These are phyloP conservation scores for Xylaria sp. DNA, from an alignment of 2,329 filamentous ascomycete genomes.

Conservation along the genomic window DNA sequence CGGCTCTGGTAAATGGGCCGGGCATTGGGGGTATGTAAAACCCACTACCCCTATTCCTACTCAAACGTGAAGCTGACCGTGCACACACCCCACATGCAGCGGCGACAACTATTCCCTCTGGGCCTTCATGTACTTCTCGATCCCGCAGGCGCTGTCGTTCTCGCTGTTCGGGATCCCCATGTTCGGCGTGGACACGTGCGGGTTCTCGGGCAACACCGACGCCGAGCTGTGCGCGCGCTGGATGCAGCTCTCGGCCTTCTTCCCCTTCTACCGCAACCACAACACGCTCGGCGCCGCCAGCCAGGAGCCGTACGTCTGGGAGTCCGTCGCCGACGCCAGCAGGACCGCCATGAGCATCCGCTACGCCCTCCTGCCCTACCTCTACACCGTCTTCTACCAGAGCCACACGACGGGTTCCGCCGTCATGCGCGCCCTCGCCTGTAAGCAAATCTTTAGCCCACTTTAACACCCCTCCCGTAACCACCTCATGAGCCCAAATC, in stretches of 20 bases:
- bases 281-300: conserved; percentile 62
- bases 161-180: conserved; percentile 76
- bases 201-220: conserved; percentile 69
- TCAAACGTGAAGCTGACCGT: conserved; percentile 1
- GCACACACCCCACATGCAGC: conserved; percentile 35
- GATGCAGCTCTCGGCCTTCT: conserved; percentile 75
- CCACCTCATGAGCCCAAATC: no score
- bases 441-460: no score
- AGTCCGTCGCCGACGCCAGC: conserved; percentile 65
- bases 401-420: conserved; percentile 68
- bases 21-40: conserved; percentile 67
- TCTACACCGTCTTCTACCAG: conserved; percentile 73
- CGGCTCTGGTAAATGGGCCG: conserved; percentile 73
- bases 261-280: conserved; percentile 80
- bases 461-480: no score
- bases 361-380: conserved; percentile 72
- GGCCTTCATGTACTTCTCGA: conserved; percentile 75
- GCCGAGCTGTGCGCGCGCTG: conserved; percentile 73
- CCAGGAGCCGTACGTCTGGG: conserved; percentile 76
- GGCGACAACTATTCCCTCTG: conserved; percentile 74
- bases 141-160: conserved; percentile 77
- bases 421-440: conserved; percentile 72
- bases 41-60: background rate
- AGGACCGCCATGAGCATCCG: conserved; percentile 70
- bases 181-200: conserved; percentile 73